Base-by-base conservation (phyloP, 768 basidiomycete genomes). In the Leccinum pellstonianum region DNA sequence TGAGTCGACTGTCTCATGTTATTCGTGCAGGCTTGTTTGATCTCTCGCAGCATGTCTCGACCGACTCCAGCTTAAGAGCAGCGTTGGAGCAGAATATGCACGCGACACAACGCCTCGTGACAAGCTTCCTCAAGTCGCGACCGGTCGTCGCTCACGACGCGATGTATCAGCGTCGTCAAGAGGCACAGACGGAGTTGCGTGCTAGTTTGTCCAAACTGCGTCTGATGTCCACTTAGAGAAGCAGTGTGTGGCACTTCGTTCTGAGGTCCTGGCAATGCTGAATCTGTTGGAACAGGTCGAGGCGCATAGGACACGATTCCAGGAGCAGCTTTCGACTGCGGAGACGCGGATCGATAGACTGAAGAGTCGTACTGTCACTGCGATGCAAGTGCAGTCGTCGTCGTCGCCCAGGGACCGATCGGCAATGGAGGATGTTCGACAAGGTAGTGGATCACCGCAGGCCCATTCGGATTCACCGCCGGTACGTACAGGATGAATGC, bases 261-360 rank as follows among this genome's bases (percentile, higher is more conserved):
- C 87, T 55, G 80, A 90, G 70, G 70, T 89, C 25, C 77, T 78
- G 56, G 58, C 83, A 27, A 74, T 83, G 58, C 79, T 77, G 52
- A 72, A 76, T 43, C 77, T 77, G 65, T 73, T 90, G 46, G 71
- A 77, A 53, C 84, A 87, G 55, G 77, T 76, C 0, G 77, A 84
- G 64, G 68, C 73, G 25, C 78, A 82, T 63, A 81, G 77, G 56
- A 79, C 83, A 29, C 73, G 72, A 63, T 83, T 80, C 62, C 78
- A 79, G 58, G 75, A 78, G 38, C 78, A 81, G 21, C 83, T 91
- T 31, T 67, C 80, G 15, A 73, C 75, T 6, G 80, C 85, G 2
- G 86, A 91, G 71, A 85, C 77, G 58, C 85, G 86, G 23, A 73
- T 83, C 46, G 89, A 90, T 61, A 80, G 89, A 56, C 66, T 82